Evolutionary conservation across 768 basidiomycete genomes (phyloP).

Genomic region (Naematelia encephala): DNA sequence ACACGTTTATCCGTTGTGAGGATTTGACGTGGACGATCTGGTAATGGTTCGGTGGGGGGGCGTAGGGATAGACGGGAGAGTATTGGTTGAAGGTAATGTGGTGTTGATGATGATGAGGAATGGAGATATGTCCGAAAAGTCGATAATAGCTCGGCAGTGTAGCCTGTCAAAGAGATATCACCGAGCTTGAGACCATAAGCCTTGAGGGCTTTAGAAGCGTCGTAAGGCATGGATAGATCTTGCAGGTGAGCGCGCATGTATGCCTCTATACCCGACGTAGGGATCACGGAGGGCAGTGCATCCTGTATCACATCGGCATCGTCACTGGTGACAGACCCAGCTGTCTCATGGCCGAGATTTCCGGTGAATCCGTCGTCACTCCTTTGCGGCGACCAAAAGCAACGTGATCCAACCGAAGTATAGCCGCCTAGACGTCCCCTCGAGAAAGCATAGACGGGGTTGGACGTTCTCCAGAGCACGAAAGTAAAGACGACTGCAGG

Average conservation of each 20-base stretch:
- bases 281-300: conserved; percentile 14
- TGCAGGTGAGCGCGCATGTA: conserved; percentile 22
- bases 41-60: conserved; percentile 27
- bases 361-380: neutral
- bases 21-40: conserved; percentile 26
- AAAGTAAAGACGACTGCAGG: neutral
- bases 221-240: conserved; percentile 15
- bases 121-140: conserved; percentile 26
- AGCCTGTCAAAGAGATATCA: conserved; percentile 20
- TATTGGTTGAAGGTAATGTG: conserved; percentile 25
- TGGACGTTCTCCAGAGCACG: neutral
- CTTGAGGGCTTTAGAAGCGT: conserved; percentile 17
- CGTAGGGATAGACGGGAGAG: conserved; percentile 32
- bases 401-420: conserved; percentile 18
- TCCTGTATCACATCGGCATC: neutral
- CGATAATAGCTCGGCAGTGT: conserved; percentile 26
- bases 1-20: conserved; percentile 33
- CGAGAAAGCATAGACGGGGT: neutral
- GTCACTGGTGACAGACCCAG: conserved; percentile 5
- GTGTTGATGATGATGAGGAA: conserved; percentile 8
- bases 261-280: conserved; percentile 19
- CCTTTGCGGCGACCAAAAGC: conserved; percentile 13
- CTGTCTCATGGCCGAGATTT: neutral
- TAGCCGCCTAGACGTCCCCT: conserved; percentile 11
- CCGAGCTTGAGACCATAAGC: conserved; percentile 27